Percentiles rank a stretch among this genome's conserved stretches.
Evolutionary conservation across 179 eudicot species (phyloP).

Genomic region (Spergularia azorica): DNA sequence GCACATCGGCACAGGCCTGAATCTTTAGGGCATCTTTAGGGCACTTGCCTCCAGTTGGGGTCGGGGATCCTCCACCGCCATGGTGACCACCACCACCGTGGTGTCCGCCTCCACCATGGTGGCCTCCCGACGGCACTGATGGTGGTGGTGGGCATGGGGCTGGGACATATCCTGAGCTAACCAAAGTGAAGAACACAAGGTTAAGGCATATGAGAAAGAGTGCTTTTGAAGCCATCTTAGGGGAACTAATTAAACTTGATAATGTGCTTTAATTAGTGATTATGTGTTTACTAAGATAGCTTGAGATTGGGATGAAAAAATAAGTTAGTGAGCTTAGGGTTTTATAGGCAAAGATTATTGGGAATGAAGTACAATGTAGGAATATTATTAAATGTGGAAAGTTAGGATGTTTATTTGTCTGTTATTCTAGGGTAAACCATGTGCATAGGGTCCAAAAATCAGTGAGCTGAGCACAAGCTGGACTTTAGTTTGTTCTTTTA

Average conservation of each 20-base stretch:
- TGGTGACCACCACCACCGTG: not conserved
- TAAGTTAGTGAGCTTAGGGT: not conserved
- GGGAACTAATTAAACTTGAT: not conserved
- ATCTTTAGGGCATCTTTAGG: constrained; percentile 8
- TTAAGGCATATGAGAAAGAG: constrained; percentile 1
- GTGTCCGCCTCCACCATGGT: not conserved
- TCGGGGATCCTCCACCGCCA: not conserved
- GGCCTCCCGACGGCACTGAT: not conserved
- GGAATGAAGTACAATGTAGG: not conserved
- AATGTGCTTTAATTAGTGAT: no score
- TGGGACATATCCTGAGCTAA: constrained; percentile 14
- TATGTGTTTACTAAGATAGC: no score
- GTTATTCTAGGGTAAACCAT: not conserved
- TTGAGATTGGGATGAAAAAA: not conserved
- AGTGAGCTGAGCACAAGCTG: not conserved
- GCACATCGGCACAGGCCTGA: constrained; percentile 8
- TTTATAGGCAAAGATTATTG: constrained; percentile 8
- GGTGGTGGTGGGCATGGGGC: constrained; percentile 14
- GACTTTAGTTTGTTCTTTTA: not conserved
- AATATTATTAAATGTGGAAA: not conserved
- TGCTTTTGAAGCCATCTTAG: constrained; percentile 14
- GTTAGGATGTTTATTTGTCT: not conserved
- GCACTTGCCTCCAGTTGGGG: not conserved
- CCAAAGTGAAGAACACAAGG: constrained; percentile 19
- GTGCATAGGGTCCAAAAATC: not conserved